phyloP scores from a whole-genome alignment of 805 yeast species.

The Metschnikowia amazonensis region DNA sequence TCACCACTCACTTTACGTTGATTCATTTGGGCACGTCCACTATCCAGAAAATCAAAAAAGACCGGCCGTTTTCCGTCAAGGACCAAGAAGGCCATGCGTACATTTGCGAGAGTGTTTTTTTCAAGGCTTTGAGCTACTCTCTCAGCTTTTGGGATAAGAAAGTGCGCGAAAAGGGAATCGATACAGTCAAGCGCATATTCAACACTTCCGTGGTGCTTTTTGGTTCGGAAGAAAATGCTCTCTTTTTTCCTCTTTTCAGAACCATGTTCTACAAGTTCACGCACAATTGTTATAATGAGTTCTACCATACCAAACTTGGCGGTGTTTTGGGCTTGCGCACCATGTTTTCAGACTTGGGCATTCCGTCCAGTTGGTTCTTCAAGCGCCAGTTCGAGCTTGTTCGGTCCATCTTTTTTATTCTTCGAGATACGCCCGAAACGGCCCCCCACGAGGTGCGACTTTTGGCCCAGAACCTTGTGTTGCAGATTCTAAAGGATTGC shows the following conservation, averaged over 20 bases:
- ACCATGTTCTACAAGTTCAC: constrained; percentile 76
- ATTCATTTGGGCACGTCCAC: constrained; percentile 73
- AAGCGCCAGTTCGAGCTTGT: constrained; percentile 79
- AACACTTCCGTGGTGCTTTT: constrained; percentile 61
- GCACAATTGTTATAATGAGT: constrained; percentile 89
- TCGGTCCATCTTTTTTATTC: constrained; percentile 81
- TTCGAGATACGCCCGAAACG: constrained; percentile 84
- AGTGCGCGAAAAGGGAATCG: constrained; percentile 68
- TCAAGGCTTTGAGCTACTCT: constrained; percentile 75
- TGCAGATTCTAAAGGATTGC: constrained; percentile 61
- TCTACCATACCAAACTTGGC: constrained; percentile 80
- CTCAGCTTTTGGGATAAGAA: constrained; percentile 69
- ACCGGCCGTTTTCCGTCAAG: constrained; percentile 66
- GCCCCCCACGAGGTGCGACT: constrained; percentile 78
- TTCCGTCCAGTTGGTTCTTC: constrained; percentile 71
- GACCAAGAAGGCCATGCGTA: constrained; percentile 75
- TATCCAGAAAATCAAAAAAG: constrained; percentile 60
- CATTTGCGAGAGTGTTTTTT: constrained; percentile 64
- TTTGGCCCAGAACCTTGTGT: constrained; percentile 65
- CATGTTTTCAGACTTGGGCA: constrained; percentile 60
- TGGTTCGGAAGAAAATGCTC: constrained; percentile 61
- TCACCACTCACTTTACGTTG: constrained; percentile 76
- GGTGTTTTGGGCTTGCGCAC: constrained; percentile 82
- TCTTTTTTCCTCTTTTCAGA: constrained; percentile 71
- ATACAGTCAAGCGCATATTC: constrained; percentile 60